Percentiles rank a stretch among this genome's conserved stretches.
Evolutionary conservation across 2,329 filamentous ascomycete genomes (phyloP).

Genomic region (Colletotrichum sp.): DNA sequence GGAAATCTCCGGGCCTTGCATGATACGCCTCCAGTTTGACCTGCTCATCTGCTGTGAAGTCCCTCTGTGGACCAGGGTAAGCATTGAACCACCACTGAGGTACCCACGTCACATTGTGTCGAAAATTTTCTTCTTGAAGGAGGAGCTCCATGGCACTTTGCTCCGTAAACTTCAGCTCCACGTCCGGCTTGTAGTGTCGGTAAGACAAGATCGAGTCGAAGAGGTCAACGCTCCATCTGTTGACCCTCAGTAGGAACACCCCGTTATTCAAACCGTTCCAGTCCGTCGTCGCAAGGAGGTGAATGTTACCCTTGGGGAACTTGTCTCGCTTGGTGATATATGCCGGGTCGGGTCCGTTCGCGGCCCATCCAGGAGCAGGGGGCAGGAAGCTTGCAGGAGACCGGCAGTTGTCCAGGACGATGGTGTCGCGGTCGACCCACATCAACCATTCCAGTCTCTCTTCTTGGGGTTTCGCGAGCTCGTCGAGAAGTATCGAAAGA

Average conservation of each 20-base stretch:
- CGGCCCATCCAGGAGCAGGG: not conserved
- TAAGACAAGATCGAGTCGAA: constrained; percentile 22
- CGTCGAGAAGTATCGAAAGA: constrained; percentile 31
- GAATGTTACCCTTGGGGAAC: not conserved
- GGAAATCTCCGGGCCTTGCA: not conserved
- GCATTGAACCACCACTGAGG: constrained; percentile 27
- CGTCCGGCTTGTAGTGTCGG: constrained; percentile 18
- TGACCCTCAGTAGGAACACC: constrained; percentile 23
- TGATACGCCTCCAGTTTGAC: not conserved
- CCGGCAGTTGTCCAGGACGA: constrained; percentile 24
- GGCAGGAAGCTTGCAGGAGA: constrained; percentile 14
- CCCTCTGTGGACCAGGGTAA: constrained; percentile 1
- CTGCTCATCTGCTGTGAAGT: not conserved
- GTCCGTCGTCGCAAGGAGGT: constrained; percentile 20
- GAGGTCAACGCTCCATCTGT: constrained; percentile 19
- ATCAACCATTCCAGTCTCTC: constrained; percentile 23
- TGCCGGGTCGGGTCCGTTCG: not conserved
- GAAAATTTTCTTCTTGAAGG: constrained; percentile 12
- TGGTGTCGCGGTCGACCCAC: constrained; percentile 27
- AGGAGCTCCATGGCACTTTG: constrained; percentile 25
- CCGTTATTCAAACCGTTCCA: constrained; percentile 26
- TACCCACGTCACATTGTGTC: not conserved
- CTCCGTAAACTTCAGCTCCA: constrained; percentile 16
- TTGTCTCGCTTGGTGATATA: not conserved
- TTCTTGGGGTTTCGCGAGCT: constrained; percentile 18